Evolutionary conservation across 1,284 basidiomycete species (phyloP).

Genomic region (Trametes versicolor): DNA sequence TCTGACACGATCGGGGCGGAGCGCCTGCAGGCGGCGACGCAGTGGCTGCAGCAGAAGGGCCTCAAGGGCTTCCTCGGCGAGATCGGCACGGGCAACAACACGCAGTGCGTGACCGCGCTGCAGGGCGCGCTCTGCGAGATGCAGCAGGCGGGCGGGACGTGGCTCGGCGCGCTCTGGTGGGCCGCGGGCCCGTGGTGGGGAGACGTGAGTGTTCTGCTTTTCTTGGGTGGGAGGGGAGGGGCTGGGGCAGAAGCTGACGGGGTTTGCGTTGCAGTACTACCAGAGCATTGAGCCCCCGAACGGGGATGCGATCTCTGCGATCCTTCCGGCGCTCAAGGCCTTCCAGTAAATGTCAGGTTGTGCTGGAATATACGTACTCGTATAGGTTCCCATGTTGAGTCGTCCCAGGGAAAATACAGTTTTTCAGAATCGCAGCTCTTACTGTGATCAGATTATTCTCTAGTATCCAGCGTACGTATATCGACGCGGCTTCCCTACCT

Average conservation of each 20-base stretch:
- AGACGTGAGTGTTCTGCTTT: slow-evolving; percentile 49
- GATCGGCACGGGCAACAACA: slow-evolving; percentile 67
- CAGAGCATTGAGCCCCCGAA: slow-evolving; percentile 70
- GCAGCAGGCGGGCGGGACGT: slow-evolving; percentile 63
- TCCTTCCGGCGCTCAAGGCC: slow-evolving; percentile 65
- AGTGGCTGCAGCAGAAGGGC: slow-evolving; percentile 66
- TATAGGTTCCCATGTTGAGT: not conserved
- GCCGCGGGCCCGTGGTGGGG: slow-evolving; percentile 73
- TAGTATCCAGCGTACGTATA: too few relatives aligned
- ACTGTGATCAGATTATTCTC: too few relatives aligned
- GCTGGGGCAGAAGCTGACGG: slow-evolving; percentile 27
- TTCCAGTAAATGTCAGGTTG: slow-evolving; percentile 52
- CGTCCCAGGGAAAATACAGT: not conserved
- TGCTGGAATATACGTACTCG: not conserved
- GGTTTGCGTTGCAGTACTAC: slow-evolving; percentile 56
- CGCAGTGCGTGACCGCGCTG: slow-evolving; percentile 59
- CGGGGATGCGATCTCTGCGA: slow-evolving; percentile 59
- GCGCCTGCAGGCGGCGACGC: slow-evolving; percentile 63
- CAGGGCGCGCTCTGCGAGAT: slow-evolving; percentile 65
- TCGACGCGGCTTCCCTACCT: too few relatives aligned
- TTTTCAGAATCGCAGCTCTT: not conserved
- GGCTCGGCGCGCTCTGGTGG: slow-evolving; percentile 69
- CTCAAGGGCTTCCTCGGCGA: slow-evolving; percentile 74
- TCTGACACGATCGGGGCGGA: slow-evolving; percentile 67
- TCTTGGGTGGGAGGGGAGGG: not conserved